Conservation (phyloP, 2,329 filamentous ascomycete genomes). For the Biscogniauxia marginata region DNA sequence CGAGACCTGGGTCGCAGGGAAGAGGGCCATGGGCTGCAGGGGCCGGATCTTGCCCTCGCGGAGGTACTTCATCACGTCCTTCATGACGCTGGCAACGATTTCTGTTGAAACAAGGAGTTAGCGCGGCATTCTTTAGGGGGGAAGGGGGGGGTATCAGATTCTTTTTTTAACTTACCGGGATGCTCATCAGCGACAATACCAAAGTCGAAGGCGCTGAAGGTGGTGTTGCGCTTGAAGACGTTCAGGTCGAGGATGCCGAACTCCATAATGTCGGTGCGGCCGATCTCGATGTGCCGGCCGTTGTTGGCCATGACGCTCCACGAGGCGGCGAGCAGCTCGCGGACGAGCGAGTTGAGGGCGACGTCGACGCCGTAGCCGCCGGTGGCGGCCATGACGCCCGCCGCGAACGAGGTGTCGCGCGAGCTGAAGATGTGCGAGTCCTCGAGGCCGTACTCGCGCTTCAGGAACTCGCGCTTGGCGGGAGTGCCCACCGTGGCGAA, state of each 20-base stretch:
- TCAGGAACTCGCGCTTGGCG: conserved; percentile 39
- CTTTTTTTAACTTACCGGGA: conserved; percentile 1
- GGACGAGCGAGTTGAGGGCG: conserved; percentile 44
- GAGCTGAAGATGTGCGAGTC: conserved; percentile 38
- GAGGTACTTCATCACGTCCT: conserved; percentile 14
- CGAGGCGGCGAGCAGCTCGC: conserved; percentile 8
- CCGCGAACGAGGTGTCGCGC: conserved; percentile 37
- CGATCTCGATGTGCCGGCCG: conserved; percentile 11
- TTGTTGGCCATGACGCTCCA: conserved; percentile 9
- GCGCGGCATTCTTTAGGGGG: no score
- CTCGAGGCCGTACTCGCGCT: conserved; percentile 32
- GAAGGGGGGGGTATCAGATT: no score
- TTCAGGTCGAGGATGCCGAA: conserved; percentile 12
- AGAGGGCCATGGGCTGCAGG: conserved; percentile 12
- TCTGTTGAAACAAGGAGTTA: conserved; percentile 8
- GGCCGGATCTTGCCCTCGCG: conserved; percentile 12
- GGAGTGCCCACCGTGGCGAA: conserved; percentile 39
- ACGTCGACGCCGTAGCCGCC: conserved; percentile 38
- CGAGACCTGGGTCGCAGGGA: conserved; percentile 6
- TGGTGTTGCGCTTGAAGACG: conserved; percentile 15
- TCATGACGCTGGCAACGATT: conserved; percentile 14
- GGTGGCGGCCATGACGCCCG: conserved; percentile 32
- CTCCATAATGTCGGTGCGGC: conserved; percentile 11
- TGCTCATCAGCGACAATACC: conserved; percentile 11
- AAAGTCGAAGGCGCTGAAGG: conserved; percentile 14